Conservation (phyloP, 78 protist species). For the Chrysochromulina parva region DNA sequence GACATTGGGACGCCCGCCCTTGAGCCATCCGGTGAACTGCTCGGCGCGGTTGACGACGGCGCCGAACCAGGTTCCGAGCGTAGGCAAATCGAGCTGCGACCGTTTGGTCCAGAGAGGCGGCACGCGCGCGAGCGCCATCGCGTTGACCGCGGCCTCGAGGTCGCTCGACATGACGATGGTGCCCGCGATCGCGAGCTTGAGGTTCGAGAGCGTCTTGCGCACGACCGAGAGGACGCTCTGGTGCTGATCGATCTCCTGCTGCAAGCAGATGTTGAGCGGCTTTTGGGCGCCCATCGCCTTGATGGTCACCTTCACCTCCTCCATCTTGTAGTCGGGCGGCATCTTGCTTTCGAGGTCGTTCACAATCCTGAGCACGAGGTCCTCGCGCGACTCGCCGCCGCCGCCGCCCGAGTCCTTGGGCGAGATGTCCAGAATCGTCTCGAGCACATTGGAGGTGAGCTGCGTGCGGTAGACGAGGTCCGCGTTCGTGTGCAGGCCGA, state of each 20-base stretch:
- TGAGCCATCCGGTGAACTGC: slow-evolving; percentile 74
- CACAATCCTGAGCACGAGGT: slow-evolving; percentile 39
- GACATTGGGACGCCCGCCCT: slow-evolving; percentile 55
- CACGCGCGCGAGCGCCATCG: slow-evolving; percentile 47
- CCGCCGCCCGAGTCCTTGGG: slow-evolving; percentile 72
- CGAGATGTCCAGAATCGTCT: slow-evolving; percentile 70
- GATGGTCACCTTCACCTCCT: not conserved
- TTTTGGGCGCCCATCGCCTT: not conserved
- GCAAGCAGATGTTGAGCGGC: slow-evolving; percentile 77
- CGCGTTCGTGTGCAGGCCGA: slow-evolving; percentile 86
- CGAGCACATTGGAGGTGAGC: slow-evolving; percentile 47
- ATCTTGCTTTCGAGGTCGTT: slow-evolving; percentile 51
- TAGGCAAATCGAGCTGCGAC: not conserved
- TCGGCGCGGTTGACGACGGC: slow-evolving; percentile 45
- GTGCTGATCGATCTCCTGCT: slow-evolving; percentile 80
- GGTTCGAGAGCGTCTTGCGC: slow-evolving; percentile 50
- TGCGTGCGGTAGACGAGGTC: slow-evolving; percentile 70
- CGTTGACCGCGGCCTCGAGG: slow-evolving; percentile 47
- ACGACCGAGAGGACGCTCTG: slow-evolving; percentile 33
- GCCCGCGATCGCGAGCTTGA: slow-evolving; percentile 74
- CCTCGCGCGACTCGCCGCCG: slow-evolving; percentile 73
- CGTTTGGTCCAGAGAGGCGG: slow-evolving; percentile 46
- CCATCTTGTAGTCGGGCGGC: not conserved
- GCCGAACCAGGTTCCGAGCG: slow-evolving; percentile 58
- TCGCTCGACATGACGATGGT: slow-evolving; percentile 66